Conservation (phyloP, 495 filamentous ascomycete genomes). For the Aspergillus sclerotiicarbonarius region DNA sequence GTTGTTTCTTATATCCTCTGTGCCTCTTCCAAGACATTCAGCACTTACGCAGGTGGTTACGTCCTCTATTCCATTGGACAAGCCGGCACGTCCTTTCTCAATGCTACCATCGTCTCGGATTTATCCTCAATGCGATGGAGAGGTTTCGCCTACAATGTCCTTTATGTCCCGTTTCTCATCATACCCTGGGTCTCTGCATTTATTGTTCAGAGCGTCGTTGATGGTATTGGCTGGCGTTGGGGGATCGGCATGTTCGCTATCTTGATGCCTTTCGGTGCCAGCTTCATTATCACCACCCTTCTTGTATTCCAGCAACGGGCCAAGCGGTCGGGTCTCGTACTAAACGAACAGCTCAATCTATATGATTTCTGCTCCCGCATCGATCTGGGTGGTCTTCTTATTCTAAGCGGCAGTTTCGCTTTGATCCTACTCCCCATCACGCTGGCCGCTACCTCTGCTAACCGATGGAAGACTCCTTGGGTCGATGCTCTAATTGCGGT, state of each 20-base stretch:
- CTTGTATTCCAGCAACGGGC: slow-evolving; percentile 41
- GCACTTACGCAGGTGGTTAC: slow-evolving; percentile 43
- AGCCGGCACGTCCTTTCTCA: slow-evolving; percentile 46
- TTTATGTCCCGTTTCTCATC: slow-evolving; percentile 46
- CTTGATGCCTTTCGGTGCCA: slow-evolving; percentile 46
- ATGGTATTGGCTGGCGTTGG: slow-evolving; percentile 51
- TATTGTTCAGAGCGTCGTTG: slow-evolving; percentile 43
- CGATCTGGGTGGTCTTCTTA: slow-evolving; percentile 42
- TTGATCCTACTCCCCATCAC: slow-evolving; percentile 41
- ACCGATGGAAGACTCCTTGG: slow-evolving; percentile 43
- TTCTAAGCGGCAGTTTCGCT: slow-evolving; percentile 38
- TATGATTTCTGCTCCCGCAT: slow-evolving; percentile 47
- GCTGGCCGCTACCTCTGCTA: slow-evolving; percentile 35
- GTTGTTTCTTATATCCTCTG: slow-evolving; percentile 46
- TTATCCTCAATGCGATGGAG: slow-evolving; percentile 46
- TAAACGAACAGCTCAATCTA: slow-evolving; percentile 29
- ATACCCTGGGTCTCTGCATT: slow-evolving; percentile 45
- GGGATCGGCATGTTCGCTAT: slow-evolving; percentile 52
- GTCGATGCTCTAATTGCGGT: slow-evolving; percentile 42
- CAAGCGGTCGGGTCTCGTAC: slow-evolving; percentile 31
- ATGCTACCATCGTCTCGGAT: slow-evolving; percentile 47
- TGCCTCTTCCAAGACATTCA: slow-evolving; percentile 42
- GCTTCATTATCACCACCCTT: slow-evolving; percentile 46
- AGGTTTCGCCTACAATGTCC: slow-evolving; percentile 43
- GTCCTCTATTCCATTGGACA: slow-evolving; percentile 47